Evolutionary conservation across 1,284 basidiomycete genomes (phyloP), one percentile per base, ranked within the genome.

Genomic region (Apiotrichum montevideense): DNA sequence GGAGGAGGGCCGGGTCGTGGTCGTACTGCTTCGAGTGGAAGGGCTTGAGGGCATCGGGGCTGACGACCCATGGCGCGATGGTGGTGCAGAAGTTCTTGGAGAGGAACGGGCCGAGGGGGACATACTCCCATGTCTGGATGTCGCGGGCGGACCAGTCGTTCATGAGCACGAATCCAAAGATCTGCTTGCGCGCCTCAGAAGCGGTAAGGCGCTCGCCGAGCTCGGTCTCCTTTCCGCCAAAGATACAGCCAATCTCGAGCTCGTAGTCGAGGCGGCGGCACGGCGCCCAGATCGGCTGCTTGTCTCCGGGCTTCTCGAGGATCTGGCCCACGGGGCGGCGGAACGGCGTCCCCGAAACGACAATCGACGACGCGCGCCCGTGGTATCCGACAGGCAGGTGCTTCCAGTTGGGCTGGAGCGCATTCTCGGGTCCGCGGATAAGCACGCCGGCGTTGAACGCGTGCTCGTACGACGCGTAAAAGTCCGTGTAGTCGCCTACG

Each of bases 71-170:
- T 0, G 65, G 63, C 14, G 60, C 52, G 50, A 68, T 62, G 43
- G 66, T 63, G 13, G 65, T 66, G 35, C 58, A 61, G 56, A 66
- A 68, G 57, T 68, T 68, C 62, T 68, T 68, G 47, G 49, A 49
- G 10, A 62, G 46, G 59, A 64, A 64, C n/a, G 62, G 62, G 47
- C 62, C 62, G 39, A 64, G 59, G 4, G 62, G 62, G 5, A 53
- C 52, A 33, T 61, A 61, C 56, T 64, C 62, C 62, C 62, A 64
- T 8, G 59, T 54, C 59, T 64, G 62, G 55, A 64, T 62, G 54
- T 64, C 62, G n/a, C 66, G 59, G 6, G 64, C 64, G 35, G 53
- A 57, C 66, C 66, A 67, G 57, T 67, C 66, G 58, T 67, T 67
- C 52, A 67, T 54, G 43, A 67, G 48, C 14, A 62, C 57, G 39